Evolutionary conservation across 108 stramenopile genomes (phyloP), one percentile per base, ranked within the genome.

Genomic region (Mediolabrus comicus): DNA sequence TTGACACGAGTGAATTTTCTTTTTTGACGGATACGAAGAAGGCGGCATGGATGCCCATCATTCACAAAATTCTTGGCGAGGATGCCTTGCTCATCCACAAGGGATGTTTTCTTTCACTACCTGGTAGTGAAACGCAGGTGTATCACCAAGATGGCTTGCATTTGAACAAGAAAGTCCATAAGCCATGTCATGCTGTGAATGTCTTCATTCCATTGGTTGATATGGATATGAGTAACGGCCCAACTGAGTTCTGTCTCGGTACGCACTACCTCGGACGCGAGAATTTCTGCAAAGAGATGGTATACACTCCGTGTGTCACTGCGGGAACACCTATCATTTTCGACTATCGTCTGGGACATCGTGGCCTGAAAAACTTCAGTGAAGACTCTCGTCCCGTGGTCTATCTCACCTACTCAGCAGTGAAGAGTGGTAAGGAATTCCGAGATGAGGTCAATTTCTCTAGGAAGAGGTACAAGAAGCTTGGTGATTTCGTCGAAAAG

Each of bases 121-220:
- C 95, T 29, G 95, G 83, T 10, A 56, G 56, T 38, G 89, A 78
- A 26, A 53, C 77, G 26, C 95, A 95, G 65, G 83, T 80, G 9
- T 95, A 93, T 65, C 95, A 95, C 59, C 90, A 92, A 72, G 95
- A 95, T 75, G 95, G 95, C 14, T 69, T 87, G n/a, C 95, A 95
- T 74, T 70, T 95, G 59, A 87, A 80, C 49, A 84, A 74, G 29
- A 88, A 87, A 64, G 66, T 59, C 8, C 90, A 93, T 53, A 77
- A 75, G 39, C 90, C 90, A 2, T 93, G 92, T 49, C 92, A 94
- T 74, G 91, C 91, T 11, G 83, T 96, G 14, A 96, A 96, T 78
- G 95, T 96, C 16, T 96, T 96, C 71, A 84, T 94, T 26, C 95
- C 95, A 2, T 67, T 96, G 33, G 83, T 96, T 7, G 95, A 96